phyloP scores from a whole-genome alignment of 2,329 filamentous ascomycete species.

The Fusarium papillatum region DNA sequence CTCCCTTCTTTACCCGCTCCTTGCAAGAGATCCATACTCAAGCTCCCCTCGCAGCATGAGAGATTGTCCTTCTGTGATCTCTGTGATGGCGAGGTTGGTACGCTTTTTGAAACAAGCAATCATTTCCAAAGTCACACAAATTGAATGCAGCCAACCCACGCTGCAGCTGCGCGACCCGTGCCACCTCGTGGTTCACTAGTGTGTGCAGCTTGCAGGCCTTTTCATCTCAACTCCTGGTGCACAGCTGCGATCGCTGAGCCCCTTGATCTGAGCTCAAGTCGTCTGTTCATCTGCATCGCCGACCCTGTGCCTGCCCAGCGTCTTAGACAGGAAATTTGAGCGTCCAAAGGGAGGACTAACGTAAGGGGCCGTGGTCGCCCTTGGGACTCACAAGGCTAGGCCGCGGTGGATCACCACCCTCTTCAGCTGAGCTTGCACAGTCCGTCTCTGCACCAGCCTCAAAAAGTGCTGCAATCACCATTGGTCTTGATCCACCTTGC shows the following conservation, averaged over 20 bases:
- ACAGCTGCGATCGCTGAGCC: neutral
- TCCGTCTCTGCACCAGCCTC: constrained; percentile 8
- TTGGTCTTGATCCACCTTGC: constrained; percentile 12
- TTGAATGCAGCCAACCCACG: constrained; percentile 1
- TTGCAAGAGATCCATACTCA: neutral
- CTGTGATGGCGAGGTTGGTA: constrained; percentile 1
- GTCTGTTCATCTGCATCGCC: neutral
- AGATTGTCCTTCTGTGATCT: neutral
- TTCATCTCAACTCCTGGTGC: neutral
- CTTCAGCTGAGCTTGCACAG: constrained; percentile 32
- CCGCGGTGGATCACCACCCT: constrained; percentile 16
- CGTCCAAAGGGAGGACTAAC: constrained; percentile 7
- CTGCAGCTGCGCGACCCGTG: constrained; percentile 5
- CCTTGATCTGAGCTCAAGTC: neutral
- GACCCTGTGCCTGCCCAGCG: constrained; percentile 2
- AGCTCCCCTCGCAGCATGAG: constrained; percentile 7
- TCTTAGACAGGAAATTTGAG: neutral
- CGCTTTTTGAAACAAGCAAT: constrained; percentile 22
- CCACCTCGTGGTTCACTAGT: neutral
- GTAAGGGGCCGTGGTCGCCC: constrained; percentile 8
- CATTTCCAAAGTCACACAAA: neutral
- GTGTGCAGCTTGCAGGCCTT: constrained; percentile 2
- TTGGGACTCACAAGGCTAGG: constrained; percentile 9
- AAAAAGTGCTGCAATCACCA: constrained; percentile 7
- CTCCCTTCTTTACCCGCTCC: constrained; percentile 4